Base-by-base conservation (phyloP, 495 filamentous ascomycete genomes). In the Haplographium delicatum region DNA sequence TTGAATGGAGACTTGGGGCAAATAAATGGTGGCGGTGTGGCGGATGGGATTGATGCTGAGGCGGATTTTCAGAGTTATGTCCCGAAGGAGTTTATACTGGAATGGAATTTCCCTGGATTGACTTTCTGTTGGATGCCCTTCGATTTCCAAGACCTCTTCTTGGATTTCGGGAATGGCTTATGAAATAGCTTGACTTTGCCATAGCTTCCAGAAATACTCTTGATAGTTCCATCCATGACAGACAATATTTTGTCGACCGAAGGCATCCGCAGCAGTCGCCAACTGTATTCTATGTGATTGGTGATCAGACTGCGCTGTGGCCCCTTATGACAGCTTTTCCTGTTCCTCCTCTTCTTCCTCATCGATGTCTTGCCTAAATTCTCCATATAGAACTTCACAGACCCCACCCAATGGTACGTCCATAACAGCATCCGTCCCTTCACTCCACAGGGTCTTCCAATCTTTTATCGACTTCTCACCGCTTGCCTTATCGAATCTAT, bases 381-480 rank as follows among this genome's bases (percentile, higher is more conserved):
- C 72, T 0, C 82, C 86, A 63, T 89, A 89, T 41, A 89, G 56
- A 18, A 97, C 80, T 74, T 99, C 93, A 67, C 91, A 96, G n/a
- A 96, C 93, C 3, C 93, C 93, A 16, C 90, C 94, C 34, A 97
- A 75, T 5, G 93, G 93, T 16, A 99, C 81, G 75, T 99, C 93
- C 88, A 97, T 87, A 5, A 96, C 91, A 10, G 89, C 93, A 75
- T 99, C 93, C 1, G 94, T 99, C 25, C 94, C 89, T 56, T 88
- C 82, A 62, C 79, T 86, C 93, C 93, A 98, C 6, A 91, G 71
- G 42, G 70, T 75, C 57, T 72, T 79, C 93, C 93, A 98, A 62
- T 86, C 75, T 45, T 51, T 53, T 4, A 54, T 38, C 44, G 42
- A 49, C 44, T 51, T 27, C 51, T 62, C 59, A 53, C 46, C 33